phyloP scores from a whole-genome alignment of 331 rosid genomes.

The Pyrus hybrid region DNA sequence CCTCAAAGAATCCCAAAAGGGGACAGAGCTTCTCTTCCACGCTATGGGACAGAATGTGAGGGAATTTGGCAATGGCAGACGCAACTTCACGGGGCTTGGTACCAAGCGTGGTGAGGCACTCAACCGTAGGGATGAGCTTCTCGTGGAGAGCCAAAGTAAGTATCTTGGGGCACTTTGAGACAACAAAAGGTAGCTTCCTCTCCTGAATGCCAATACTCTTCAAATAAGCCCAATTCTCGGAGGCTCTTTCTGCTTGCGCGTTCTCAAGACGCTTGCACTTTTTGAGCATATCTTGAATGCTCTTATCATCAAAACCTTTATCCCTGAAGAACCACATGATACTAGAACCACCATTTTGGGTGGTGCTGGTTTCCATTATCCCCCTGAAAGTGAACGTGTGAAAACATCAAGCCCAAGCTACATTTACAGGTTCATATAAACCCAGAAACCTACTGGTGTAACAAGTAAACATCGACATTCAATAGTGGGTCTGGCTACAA shows the following conservation, averaged over 20 bases:
- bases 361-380: slow-evolving; percentile 42
- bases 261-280: slow-evolving; percentile 59
- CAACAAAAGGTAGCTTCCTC: slow-evolving; percentile 69
- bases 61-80: slow-evolving; percentile 72
- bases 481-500: neutral
- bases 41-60: slow-evolving; percentile 65
- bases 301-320: slow-evolving; percentile 78
- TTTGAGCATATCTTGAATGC: slow-evolving; percentile 50
- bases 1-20: slow-evolving; percentile 82
- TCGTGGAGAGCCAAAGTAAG: slow-evolving; percentile 62
- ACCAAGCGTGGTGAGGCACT: slow-evolving; percentile 64
- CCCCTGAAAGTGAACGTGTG: slow-evolving; percentile 10
- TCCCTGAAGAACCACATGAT: slow-evolving; percentile 91
- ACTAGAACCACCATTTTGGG: slow-evolving; percentile 37
- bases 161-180: slow-evolving; percentile 84
- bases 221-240: slow-evolving; percentile 77
- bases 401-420: slow-evolving; percentile 2
- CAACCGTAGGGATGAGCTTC: slow-evolving; percentile 77
- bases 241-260: slow-evolving; percentile 48
- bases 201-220: slow-evolving; percentile 68
- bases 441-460: neutral
- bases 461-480: neutral
- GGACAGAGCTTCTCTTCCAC: slow-evolving; percentile 96
- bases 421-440: neutral
- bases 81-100: slow-evolving; percentile 69